phyloP scores from a whole-genome alignment of 2,329 filamentous ascomycete genomes.

The Colletotrichum limetticola region DNA sequence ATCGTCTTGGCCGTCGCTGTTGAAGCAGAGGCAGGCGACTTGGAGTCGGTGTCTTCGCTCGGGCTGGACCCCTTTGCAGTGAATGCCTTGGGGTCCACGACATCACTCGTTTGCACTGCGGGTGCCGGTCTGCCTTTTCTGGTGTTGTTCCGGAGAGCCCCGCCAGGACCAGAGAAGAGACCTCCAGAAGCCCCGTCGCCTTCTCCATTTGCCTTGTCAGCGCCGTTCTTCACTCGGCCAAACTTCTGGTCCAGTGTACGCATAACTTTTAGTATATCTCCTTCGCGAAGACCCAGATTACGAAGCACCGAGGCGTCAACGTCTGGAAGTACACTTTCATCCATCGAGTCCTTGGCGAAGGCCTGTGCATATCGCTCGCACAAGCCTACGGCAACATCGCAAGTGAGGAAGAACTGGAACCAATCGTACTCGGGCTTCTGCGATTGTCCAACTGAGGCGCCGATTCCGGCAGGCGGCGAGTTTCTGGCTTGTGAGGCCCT shows the following conservation, averaged over 20 bases:
- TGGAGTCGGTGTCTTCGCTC: constrained; percentile 45
- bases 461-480: constrained; percentile 46
- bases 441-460: constrained; percentile 68
- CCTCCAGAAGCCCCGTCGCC: constrained; percentile 56
- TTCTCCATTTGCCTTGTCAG: constrained; percentile 65
- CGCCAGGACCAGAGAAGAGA: constrained; percentile 93
- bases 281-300: constrained; percentile 92
- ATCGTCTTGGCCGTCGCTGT: constrained; percentile 32
- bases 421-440: constrained; percentile 89
- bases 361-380: constrained; percentile 95
- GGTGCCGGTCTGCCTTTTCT: constrained; percentile 90
- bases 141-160: constrained; percentile 91
- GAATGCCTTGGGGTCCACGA: constrained; percentile 89
- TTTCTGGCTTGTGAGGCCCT: constrained; percentile 46
- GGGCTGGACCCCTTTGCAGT: constrained; percentile 66
- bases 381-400: constrained; percentile 90
- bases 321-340: constrained; percentile 90
- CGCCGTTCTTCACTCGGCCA: constrained; percentile 71
- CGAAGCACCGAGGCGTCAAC: constrained; percentile 86
- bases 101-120: constrained; percentile 84
- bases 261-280: constrained; percentile 96
- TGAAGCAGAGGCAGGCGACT: constrained; percentile 11
- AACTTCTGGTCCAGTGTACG: constrained; percentile 86
- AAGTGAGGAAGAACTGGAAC: constrained; percentile 98
- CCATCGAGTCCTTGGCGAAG: constrained; percentile 93